Evolutionary conservation across 2,329 filamentous ascomycete species (phyloP), one percentile per base, ranked within the genome.

Genomic region (Pyrenochaeta sp.): DNA sequence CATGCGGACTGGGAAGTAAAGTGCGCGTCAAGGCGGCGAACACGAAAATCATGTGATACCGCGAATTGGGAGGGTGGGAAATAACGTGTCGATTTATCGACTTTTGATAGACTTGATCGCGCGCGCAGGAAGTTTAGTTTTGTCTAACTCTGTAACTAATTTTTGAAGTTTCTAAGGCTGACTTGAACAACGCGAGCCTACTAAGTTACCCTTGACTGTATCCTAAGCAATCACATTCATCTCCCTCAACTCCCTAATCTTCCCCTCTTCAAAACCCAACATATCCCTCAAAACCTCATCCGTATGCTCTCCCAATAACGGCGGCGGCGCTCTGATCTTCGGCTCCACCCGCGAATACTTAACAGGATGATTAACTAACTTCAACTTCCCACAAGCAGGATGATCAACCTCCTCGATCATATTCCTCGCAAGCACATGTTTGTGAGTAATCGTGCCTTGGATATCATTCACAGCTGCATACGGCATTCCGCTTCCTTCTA

Each of bases 401-500:
- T 99, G 95, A 0, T 96, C 86, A 48, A 97, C 83, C 74, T 96
- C 90, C 9, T 91, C 87, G 2, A 98, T 90, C 95, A 99, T 98
- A 59, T 89, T 86, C 53, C 95, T 85, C 15, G 93, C 93, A 52
- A 82, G 79, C 2, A 88, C 86, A 78, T 99, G 95, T 61, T 89
- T 85, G 74, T 97, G 93, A 63, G 90, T 88, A 50, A 99, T 81
- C 0, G 94, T 92, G 19, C 85, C 86, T 76, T 95, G 90, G 13
- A 98, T 89, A 73, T 98, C 94, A 73, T 98, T 98, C 61, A 98
- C 90, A 1, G 93, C 92, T 0, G 94, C 91, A 71, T 95, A 98
- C 0, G 94, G 95, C 88, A 98, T 88, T 2, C 95, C 94, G 54
- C 86, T 91, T n/a, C 92, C 93, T 69, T 97, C 92, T 52, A 97